Conservation (phyloP, 768 basidiomycete species). For the Crepidotus variabilis region DNA sequence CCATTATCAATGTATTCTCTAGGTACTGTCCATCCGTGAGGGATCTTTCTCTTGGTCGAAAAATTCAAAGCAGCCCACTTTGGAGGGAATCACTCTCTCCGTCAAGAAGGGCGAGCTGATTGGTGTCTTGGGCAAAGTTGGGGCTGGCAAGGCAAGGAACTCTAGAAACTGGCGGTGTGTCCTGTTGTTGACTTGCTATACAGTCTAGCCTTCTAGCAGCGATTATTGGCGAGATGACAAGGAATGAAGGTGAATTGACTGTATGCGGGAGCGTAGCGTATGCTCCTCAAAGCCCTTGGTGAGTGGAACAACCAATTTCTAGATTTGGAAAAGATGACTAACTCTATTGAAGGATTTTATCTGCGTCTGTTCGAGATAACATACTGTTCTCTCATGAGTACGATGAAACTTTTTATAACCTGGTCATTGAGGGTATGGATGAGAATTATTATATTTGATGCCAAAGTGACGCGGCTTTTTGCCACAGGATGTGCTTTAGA, state of each 20-base stretch:
- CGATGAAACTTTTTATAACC: constrained; percentile 78
- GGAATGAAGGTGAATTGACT: constrained; percentile 66
- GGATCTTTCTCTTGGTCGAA: constrained; percentile 84
- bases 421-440: constrained; percentile 69
- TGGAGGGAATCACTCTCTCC: constrained; percentile 74
- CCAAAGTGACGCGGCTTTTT: background rate
- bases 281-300: constrained; percentile 88
- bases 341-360: constrained; percentile 60
- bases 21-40: constrained; percentile 65
- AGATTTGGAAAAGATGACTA: no score
- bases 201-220: constrained; percentile 75
- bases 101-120: constrained; percentile 83
- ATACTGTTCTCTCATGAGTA: constrained; percentile 90
- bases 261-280: constrained; percentile 75
- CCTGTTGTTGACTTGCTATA: background rate
- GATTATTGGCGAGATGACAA: constrained; percentile 84
- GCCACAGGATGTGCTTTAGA: constrained; percentile 75
- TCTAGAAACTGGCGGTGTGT: background rate
- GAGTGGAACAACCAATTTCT: background rate
- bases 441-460: background rate
- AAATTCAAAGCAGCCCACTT: constrained; percentile 49
- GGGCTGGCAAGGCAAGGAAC: constrained; percentile 73
- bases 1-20: background rate
- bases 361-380: constrained; percentile 83
- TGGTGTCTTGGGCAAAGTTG: constrained; percentile 85